Conservation (phyloP, 345 rosid species). For the Sisymbrium altissimum region DNA sequence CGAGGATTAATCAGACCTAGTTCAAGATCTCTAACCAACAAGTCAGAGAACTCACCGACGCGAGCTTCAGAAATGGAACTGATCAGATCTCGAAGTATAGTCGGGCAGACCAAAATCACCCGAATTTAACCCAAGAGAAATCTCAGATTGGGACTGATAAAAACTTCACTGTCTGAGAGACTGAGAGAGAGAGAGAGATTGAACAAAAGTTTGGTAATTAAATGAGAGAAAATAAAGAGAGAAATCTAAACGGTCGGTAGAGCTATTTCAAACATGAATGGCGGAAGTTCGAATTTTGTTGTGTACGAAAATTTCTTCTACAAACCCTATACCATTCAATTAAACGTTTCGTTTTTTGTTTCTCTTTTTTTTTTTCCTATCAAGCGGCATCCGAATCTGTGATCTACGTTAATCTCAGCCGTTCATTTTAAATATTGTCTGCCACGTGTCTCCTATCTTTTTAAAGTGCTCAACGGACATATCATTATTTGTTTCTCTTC, state of each 20-base stretch:
- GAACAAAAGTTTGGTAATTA: not conserved
- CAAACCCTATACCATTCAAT: constrained; percentile 36
- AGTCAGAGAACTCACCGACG: constrained; percentile 35
- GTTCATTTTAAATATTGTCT: constrained; percentile 28
- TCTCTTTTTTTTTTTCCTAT: not conserved
- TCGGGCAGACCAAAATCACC: constrained; percentile 26
- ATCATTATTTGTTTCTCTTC: constrained; percentile 14
- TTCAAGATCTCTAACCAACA: constrained; percentile 6
- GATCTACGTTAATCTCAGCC: constrained; percentile 30
- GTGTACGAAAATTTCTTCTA: not conserved
- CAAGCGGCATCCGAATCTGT: constrained; percentile 32
- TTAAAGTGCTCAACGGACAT: constrained; percentile 43
- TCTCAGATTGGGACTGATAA: constrained; percentile 40
- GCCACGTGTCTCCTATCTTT: constrained; percentile 19
- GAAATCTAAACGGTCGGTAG: constrained; percentile 46
- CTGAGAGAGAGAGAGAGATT: not conserved
- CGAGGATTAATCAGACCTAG: constrained; percentile 20
- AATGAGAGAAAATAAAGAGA: constrained; percentile 24
- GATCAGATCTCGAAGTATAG: constrained; percentile 1
- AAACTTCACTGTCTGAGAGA: not conserved
- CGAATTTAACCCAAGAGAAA: constrained; percentile 2
- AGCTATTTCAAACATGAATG: constrained; percentile 55
- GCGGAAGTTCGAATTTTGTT: constrained; percentile 41
- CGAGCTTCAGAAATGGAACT: constrained; percentile 30
- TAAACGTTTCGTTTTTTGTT: constrained; percentile 11